These are phyloP conservation scores for Colletotrichum filicis DNA, from an alignment of 2,329 filamentous ascomycete species.

Conservation along the genomic window DNA sequence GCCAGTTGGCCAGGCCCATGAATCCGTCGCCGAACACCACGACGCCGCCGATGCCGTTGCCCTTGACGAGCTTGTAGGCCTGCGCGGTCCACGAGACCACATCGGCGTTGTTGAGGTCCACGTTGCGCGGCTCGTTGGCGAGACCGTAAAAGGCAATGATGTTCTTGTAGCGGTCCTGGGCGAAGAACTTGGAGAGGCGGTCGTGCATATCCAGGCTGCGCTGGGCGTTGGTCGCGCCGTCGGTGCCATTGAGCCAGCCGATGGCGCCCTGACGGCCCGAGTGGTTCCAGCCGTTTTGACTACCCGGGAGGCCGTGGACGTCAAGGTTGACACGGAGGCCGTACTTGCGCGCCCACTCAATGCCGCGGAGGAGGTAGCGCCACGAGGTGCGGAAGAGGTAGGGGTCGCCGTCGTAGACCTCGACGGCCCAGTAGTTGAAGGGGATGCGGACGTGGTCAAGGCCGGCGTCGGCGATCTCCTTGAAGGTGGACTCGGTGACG, in stretches of 20 bases:
- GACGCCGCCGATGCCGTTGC: constrained; percentile 78
- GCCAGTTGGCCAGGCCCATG: constrained; percentile 90
- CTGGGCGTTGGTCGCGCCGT: constrained; percentile 81
- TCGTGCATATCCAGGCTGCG: constrained; percentile 89
- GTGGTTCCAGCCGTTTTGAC: constrained; percentile 98
- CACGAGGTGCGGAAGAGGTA: constrained; percentile 89
- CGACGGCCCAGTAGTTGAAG: constrained; percentile 94
- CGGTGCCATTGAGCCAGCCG: constrained; percentile 89
- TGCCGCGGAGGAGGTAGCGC: constrained; percentile 91
- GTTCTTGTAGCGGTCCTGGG: constrained; percentile 92
- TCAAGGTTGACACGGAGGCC: constrained; percentile 94
- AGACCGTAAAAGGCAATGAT: constrained; percentile 93
- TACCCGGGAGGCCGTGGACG: constrained; percentile 89
- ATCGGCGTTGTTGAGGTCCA: constrained; percentile 69
- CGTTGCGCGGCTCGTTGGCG: constrained; percentile 94
- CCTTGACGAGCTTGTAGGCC: constrained; percentile 77
- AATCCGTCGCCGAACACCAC: constrained; percentile 96
- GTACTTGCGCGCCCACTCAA: constrained; percentile 94
- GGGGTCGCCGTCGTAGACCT: constrained; percentile 85
- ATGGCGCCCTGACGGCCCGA: constrained; percentile 85
- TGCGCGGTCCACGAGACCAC: constrained; percentile 85
- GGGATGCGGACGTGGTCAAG: constrained; percentile 97
- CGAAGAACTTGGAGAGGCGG: constrained; percentile 89
- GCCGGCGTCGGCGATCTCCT: constrained; percentile 85
- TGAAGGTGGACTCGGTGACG: constrained; percentile 85